These are phyloP conservation scores for Penicillium rolfsii DNA, from an alignment of 2,329 filamentous ascomycete species.

Conservation along the genomic window DNA sequence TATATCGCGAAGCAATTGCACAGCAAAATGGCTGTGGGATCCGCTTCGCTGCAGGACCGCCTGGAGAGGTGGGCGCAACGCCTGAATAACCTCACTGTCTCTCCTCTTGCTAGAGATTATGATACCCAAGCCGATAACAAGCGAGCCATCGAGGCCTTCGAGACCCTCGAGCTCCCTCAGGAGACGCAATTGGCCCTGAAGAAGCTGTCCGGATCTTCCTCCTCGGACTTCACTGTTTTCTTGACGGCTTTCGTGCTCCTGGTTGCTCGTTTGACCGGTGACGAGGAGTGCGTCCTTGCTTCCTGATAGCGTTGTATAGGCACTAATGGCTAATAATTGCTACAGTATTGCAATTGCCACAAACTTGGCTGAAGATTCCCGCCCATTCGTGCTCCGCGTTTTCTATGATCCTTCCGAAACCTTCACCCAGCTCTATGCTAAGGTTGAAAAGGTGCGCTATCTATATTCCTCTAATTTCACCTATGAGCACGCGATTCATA, in stretches of 20 bases:
- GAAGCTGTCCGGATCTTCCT: conserved; percentile 40
- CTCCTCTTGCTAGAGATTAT: conserved; percentile 50
- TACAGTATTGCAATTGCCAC: conserved; percentile 49
- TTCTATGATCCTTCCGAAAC: conserved; percentile 46
- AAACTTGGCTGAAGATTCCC: conserved; percentile 47
- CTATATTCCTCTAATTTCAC: not conserved
- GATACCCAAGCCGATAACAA: conserved; percentile 42
- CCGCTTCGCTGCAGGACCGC: conserved; percentile 41
- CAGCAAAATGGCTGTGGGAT: conserved; percentile 40
- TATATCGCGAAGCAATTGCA: conserved; percentile 18
- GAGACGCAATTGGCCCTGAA: conserved; percentile 43
- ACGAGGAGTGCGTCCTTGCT: conserved; percentile 42
- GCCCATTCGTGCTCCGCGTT: conserved; percentile 51
- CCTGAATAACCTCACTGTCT: conserved; percentile 48
- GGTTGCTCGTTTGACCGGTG: conserved; percentile 52
- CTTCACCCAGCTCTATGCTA: conserved; percentile 46
- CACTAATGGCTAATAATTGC: not conserved
- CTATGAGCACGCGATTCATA: not conserved
- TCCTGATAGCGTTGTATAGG: not conserved
- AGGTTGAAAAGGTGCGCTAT: conserved; percentile 44
- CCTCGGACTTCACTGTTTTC: conserved; percentile 46
- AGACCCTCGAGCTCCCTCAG: conserved; percentile 44
- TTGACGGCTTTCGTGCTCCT: conserved; percentile 50
- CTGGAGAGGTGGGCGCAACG: conserved; percentile 48
- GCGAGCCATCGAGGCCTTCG: conserved; percentile 49